Conservation (phyloP, 2,329 filamentous ascomycete genomes). For the Neopestalotiopsis sp. region DNA sequence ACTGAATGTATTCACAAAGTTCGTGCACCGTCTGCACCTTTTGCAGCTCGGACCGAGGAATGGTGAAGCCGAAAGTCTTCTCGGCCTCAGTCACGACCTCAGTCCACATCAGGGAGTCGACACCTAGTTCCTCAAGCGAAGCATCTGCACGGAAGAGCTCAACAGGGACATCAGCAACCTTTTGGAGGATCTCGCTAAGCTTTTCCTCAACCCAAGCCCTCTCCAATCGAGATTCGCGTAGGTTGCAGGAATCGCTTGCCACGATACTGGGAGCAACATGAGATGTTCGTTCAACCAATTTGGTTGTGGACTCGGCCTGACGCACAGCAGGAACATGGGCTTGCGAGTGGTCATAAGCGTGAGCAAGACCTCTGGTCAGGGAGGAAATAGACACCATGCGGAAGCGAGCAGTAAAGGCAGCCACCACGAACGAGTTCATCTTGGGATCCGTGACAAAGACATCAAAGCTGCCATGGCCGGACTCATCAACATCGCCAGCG, state of each 20-base stretch:
- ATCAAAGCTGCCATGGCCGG: not conserved
- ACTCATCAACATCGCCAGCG: not conserved
- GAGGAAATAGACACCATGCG: not conserved
- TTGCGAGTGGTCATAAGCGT: not conserved
- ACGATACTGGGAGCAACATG: not conserved
- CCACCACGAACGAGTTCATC: not conserved
- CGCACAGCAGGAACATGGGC: not conserved
- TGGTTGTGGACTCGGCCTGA: not conserved
- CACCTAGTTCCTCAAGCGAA: slow-evolving; percentile 22
- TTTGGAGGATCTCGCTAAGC: slow-evolving; percentile 23
- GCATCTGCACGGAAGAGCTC: slow-evolving; percentile 17
- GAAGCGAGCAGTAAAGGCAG: not conserved
- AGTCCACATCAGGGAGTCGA: slow-evolving; percentile 25
- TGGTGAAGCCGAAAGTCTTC: not conserved
- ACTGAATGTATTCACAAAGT: not conserved
- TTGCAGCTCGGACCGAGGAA: not conserved
- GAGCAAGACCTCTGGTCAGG: not conserved
- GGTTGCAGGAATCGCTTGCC: not conserved
- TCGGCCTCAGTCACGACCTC: not conserved
- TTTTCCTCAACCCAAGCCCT: slow-evolving; percentile 9
- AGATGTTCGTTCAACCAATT: not conserved
- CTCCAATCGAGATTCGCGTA: not conserved
- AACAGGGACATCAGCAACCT: slow-evolving; percentile 24
- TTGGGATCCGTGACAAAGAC: not conserved
- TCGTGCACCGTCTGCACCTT: not conserved